These are phyloP conservation scores for Plasmodium inui DNA, from an alignment of 169 alveolate species.

Conservation along the genomic window DNA sequence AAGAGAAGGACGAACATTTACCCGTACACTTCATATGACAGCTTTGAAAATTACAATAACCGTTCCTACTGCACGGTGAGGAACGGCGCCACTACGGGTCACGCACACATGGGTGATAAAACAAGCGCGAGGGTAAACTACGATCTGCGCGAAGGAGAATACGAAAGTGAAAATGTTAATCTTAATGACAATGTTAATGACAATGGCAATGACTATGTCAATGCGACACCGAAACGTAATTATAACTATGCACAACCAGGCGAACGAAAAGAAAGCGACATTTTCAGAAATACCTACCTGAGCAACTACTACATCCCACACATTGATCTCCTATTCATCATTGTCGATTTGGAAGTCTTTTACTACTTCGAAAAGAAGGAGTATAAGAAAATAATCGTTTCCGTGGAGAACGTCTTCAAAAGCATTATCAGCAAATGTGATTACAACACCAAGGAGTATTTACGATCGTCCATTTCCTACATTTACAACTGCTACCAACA, in stretches of 20 bases:
- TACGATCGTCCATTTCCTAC: conserved; percentile 64
- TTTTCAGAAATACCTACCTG: conserved; percentile 43
- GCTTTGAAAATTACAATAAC: background rate
- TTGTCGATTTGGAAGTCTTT: conserved; percentile 44
- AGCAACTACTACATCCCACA: conserved; percentile 72
- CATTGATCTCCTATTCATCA: conserved; percentile 58
- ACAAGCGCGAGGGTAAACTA: background rate
- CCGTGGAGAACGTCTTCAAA: conserved; percentile 29
- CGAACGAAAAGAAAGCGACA: background rate
- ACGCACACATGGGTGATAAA: background rate
- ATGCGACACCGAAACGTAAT: conserved; percentile 28
- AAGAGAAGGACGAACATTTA: conserved; percentile 52
- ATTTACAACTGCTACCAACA: conserved; percentile 74
- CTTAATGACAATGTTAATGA: background rate
- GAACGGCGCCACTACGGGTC: background rate
- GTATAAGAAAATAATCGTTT: conserved; percentile 45
- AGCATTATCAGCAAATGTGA: conserved; percentile 59
- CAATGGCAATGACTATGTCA: background rate
- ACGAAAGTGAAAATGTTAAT: background rate
- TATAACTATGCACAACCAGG: background rate
- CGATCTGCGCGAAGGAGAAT: background rate
- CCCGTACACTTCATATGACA: conserved; percentile 8
- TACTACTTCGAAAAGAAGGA: conserved; percentile 54
- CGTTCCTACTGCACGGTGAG: background rate
- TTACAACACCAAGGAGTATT: conserved; percentile 75